phyloP scores from a whole-genome alignment of 139 green algal genomes.

The Trebouxia sp. region DNA sequence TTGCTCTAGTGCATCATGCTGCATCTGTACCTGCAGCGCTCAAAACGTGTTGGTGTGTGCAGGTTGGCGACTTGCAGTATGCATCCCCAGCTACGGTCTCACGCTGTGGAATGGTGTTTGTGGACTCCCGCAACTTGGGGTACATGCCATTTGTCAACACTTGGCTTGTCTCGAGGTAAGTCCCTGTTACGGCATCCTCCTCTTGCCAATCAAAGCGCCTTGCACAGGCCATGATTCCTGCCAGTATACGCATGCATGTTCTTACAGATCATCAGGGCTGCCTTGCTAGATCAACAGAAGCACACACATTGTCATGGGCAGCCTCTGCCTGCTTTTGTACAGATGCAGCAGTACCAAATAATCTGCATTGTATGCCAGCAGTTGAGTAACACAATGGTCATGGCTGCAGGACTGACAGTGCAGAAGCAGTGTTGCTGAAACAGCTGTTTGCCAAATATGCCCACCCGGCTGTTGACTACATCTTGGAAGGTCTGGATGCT shows the following conservation, averaged over 20 bases:
- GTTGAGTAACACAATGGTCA: background rate
- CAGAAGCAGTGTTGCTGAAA: conserved; percentile 55
- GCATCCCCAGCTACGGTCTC: conserved; percentile 78
- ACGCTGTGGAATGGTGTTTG: conserved; percentile 89
- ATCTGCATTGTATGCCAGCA: too few species aligned
- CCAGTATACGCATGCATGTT: too few species aligned
- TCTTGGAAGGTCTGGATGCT: conserved; percentile 77
- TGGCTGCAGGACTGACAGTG: conserved; percentile 32
- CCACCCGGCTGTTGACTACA: conserved; percentile 63
- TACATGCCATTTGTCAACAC: conserved; percentile 76
- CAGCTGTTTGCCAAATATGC: conserved; percentile 83
- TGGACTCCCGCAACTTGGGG: conserved; percentile 86
- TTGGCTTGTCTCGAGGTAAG: conserved; percentile 64
- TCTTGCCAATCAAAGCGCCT: background rate
- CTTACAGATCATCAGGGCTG: too few species aligned
- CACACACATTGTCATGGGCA: background rate
- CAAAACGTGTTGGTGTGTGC: background rate
- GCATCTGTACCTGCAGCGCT: background rate
- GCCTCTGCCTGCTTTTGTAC: background rate
- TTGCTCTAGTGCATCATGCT: too few species aligned
- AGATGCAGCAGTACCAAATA: too few species aligned
- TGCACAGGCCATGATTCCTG: too few species aligned
- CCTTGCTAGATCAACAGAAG: too few species aligned
- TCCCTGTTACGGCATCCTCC: background rate
- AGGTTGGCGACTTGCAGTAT: conserved; percentile 57